Evolutionary conservation across 129 eudicot genomes (phyloP).

Genomic region (sunflower (Helianthus annuus)): DNA sequence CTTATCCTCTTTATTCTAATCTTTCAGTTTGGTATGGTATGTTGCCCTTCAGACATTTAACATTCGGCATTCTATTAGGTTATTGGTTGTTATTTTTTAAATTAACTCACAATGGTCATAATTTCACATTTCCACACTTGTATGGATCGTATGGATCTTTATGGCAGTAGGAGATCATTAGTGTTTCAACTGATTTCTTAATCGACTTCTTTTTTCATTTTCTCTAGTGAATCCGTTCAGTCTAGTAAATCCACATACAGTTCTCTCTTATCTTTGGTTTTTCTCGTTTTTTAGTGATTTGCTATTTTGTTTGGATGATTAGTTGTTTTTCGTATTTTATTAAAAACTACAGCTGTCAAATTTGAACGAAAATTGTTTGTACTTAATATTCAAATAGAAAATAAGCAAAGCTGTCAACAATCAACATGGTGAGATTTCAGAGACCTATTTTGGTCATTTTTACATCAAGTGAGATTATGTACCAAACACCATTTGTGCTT

Average conservation of each 20-base stretch:
- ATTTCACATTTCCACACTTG: neutral
- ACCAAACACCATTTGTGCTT: neutral
- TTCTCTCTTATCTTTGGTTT: neutral
- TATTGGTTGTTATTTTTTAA: neutral
- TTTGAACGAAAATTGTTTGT: neutral
- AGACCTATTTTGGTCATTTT: slow-evolving; percentile 6
- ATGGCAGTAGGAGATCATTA: neutral
- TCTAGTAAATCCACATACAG: neutral
- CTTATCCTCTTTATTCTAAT: neutral
- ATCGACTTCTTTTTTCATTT: neutral
- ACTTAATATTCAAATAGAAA: neutral
- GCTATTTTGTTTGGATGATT: neutral
- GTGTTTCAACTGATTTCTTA: slow-evolving; percentile 4
- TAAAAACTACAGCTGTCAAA: neutral
- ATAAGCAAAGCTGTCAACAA: neutral
- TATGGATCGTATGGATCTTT: neutral
- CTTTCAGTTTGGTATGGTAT: neutral
- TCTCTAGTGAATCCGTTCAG: neutral
- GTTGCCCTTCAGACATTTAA: neutral
- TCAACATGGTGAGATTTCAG: neutral
- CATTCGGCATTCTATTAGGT: neutral
- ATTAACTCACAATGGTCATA: neutral
- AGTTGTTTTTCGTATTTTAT: neutral
- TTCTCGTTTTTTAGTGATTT: neutral
- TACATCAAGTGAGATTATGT: neutral